Percentiles rank a stretch among this genome's conserved stretches.
These are phyloP conservation scores for Cadophora luteo-olivacea DNA, from an alignment of 2,329 filamentous ascomycete genomes.

Conservation along the genomic window DNA sequence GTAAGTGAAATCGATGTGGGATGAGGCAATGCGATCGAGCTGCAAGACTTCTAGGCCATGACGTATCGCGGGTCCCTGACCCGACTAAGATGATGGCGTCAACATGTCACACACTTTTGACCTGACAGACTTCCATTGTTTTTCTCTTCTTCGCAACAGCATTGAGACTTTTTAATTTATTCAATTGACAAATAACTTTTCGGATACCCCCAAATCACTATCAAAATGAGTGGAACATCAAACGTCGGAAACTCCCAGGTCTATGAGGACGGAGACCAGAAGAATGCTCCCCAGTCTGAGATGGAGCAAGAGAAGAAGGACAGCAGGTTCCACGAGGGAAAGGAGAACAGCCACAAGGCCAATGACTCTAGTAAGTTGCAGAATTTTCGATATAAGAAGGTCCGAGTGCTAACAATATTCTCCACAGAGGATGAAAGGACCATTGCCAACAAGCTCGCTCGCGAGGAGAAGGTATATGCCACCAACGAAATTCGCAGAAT, in stretches of 20 bases:
- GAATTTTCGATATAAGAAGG: background rate
- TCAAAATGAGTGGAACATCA: conserved; percentile 40
- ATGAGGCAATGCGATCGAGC: conserved; percentile 18
- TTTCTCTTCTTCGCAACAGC: background rate
- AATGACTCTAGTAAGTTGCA: conserved; percentile 71
- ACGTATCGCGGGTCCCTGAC: conserved; percentile 20
- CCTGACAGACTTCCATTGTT: background rate
- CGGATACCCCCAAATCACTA: background rate
- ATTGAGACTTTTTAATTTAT: background rate
- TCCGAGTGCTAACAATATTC: conserved; percentile 35
- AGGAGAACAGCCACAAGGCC: conserved; percentile 69
- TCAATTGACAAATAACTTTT: background rate
- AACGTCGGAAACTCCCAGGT: conserved; percentile 67
- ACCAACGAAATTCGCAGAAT: background rate
- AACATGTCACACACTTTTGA: conserved; percentile 17
- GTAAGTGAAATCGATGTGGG: background rate
- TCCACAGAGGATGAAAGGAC: conserved; percentile 71
- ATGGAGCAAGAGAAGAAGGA: conserved; percentile 54
- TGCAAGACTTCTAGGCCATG: conserved; percentile 20
- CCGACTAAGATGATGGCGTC: conserved; percentile 20
- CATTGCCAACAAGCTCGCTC: conserved; percentile 74
- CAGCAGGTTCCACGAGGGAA: conserved; percentile 74
- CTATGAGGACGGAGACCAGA: conserved; percentile 82
- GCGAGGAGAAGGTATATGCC: conserved; percentile 56
- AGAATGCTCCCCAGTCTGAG: conserved; percentile 63